Percentiles rank a stretch among this genome's conserved stretches.
phyloP scores from a whole-genome alignment of 2,329 filamentous ascomycete species.

The Cladosporium phlei region DNA sequence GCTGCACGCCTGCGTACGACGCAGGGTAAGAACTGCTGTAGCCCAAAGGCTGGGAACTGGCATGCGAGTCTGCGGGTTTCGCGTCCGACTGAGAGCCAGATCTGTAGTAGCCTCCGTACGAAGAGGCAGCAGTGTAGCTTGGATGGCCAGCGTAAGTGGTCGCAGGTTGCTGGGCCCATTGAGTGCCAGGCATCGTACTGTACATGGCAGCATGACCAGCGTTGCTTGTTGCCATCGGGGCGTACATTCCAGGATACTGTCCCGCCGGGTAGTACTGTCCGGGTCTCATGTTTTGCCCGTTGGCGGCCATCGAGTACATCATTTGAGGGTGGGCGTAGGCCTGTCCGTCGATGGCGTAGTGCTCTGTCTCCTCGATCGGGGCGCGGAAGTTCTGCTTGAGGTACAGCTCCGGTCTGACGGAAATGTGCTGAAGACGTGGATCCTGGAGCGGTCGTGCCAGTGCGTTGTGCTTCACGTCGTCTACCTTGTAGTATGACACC shows the following conservation, averaged over 20 bases:
- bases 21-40: slow-evolving; percentile 27
- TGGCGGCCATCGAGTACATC: slow-evolving; percentile 29
- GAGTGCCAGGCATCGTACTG: slow-evolving; percentile 14
- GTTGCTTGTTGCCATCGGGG: slow-evolving; percentile 17
- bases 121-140: slow-evolving; percentile 22
- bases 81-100: slow-evolving; percentile 21
- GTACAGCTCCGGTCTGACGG: slow-evolving; percentile 34
- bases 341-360: slow-evolving; percentile 32
- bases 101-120: slow-evolving; percentile 27
- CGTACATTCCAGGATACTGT: slow-evolving; percentile 30
- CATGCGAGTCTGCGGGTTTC: slow-evolving; percentile 20
- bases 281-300: slow-evolving; percentile 27
- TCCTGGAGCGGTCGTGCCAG: slow-evolving; percentile 57
- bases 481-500: slow-evolving; percentile 81
- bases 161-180: slow-evolving; percentile 5
- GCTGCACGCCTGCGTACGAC: slow-evolving; percentile 24
- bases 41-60: slow-evolving; percentile 21
- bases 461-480: slow-evolving; percentile 64
- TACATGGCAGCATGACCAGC: slow-evolving; percentile 26
- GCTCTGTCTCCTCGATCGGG: slow-evolving; percentile 35
- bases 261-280: slow-evolving; percentile 28
- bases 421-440: slow-evolving; percentile 35
- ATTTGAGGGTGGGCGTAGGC: slow-evolving; percentile 33
- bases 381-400: slow-evolving; percentile 38
- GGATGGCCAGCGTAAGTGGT: slow-evolving; percentile 22